These are phyloP conservation scores for Gonapodya sp. DNA, from an alignment of 192 early-diverging fungal genomes.

Conservation along the genomic window DNA sequence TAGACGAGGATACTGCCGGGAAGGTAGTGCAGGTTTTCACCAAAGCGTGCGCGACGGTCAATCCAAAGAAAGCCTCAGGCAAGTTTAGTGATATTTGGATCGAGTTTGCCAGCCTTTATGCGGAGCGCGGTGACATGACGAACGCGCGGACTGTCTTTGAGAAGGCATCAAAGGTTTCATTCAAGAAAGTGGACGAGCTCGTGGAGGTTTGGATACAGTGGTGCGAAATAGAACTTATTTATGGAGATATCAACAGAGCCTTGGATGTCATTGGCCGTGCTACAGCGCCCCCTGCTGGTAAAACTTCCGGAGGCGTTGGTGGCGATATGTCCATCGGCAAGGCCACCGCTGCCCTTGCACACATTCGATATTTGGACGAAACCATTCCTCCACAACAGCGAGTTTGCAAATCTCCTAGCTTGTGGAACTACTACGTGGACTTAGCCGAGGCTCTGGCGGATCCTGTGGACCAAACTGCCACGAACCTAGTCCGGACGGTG, in stretches of 20 bases:
- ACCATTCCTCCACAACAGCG: slow-evolving; percentile 62
- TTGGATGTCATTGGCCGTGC: slow-evolving; percentile 76
- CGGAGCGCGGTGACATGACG: slow-evolving; percentile 44
- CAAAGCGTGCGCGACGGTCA: slow-evolving; percentile 59
- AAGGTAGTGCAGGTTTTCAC: slow-evolving; percentile 65
- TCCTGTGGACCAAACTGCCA: slow-evolving; percentile 56
- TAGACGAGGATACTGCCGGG: not conserved
- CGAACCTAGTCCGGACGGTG: slow-evolving; percentile 34
- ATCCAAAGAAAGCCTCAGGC: slow-evolving; percentile 68
- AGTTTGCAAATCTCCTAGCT: slow-evolving; percentile 72
- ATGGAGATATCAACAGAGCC: slow-evolving; percentile 44
- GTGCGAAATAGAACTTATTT: slow-evolving; percentile 73
- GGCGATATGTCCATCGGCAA: not conserved
- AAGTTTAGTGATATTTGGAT: slow-evolving; percentile 73
- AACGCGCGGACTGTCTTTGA: slow-evolving; percentile 72
- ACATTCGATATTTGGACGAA: slow-evolving; percentile 73
- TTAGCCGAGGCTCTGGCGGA: slow-evolving; percentile 79
- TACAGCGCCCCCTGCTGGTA: slow-evolving; percentile 51
- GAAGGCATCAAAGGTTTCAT: slow-evolving; percentile 70
- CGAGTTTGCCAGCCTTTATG: slow-evolving; percentile 74
- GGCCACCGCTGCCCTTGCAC: slow-evolving; percentile 8
- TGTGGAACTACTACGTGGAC: slow-evolving; percentile 94
- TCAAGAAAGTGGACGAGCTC: slow-evolving; percentile 70
- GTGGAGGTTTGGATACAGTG: slow-evolving; percentile 85
- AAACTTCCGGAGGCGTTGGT: slow-evolving; percentile 20